A percentile compares a stretch with the other conserved stretches of the same genome.
Conservation (phyloP, 805 yeast species). For the Metschnikowia peoriensis region DNA sequence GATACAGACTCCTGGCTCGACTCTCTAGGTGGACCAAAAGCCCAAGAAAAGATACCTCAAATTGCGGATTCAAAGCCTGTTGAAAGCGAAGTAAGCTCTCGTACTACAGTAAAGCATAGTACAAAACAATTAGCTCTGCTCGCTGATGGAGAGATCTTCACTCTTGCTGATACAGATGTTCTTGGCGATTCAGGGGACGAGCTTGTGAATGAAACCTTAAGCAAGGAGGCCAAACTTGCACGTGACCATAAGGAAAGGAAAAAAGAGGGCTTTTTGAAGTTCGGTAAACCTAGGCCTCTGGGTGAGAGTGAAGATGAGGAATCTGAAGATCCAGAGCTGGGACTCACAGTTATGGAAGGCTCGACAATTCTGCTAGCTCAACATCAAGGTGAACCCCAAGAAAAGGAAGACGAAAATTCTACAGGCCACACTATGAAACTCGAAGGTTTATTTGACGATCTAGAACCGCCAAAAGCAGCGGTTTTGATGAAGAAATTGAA, state of each 20-base stretch:
- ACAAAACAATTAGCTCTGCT: slow-evolving; percentile 37
- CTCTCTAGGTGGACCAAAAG: slow-evolving; percentile 14
- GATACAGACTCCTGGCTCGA: slow-evolving; percentile 17
- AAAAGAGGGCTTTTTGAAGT: slow-evolving; percentile 12
- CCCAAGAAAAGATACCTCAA: not conserved
- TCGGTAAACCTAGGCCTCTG: slow-evolving; percentile 4
- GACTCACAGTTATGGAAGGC: slow-evolving; percentile 3
- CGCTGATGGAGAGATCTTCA: slow-evolving; percentile 49
- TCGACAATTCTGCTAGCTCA: slow-evolving; percentile 5
- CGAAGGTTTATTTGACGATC: slow-evolving; percentile 10
- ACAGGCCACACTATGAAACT: slow-evolving; percentile 1
- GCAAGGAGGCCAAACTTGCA: slow-evolving; percentile 25
- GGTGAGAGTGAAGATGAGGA: slow-evolving; percentile 5
- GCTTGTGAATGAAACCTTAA: slow-evolving; percentile 40
- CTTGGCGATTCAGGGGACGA: slow-evolving; percentile 30
- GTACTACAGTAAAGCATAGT: slow-evolving; percentile 45
- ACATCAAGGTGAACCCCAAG: not conserved
- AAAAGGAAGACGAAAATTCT: not conserved
- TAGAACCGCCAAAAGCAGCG: slow-evolving; percentile 18
- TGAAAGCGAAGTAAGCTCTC: not conserved
- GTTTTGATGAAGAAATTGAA: slow-evolving; percentile 43
- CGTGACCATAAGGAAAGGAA: slow-evolving; percentile 26
- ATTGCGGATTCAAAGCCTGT: not conserved
- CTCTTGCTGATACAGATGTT: slow-evolving; percentile 52
- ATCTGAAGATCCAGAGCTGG: slow-evolving; percentile 10